Evolutionary conservation across 257 asterid genomes (phyloP).

Genomic region (Perilla frutescens): DNA sequence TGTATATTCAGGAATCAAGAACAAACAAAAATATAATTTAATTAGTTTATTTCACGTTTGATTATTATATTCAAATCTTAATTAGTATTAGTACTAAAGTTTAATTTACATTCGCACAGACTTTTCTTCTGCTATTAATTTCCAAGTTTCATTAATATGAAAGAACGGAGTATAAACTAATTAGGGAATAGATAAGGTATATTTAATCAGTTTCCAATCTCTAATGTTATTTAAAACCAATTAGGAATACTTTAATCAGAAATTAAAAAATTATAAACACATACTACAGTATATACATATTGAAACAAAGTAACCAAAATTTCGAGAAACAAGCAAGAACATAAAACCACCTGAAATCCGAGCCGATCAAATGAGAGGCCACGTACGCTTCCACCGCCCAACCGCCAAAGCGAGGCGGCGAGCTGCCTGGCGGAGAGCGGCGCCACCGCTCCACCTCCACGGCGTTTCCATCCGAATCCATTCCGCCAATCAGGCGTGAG

Average conservation of each 20-base stretch:
- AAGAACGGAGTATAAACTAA: too few relatives aligned
- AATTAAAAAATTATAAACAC: background rate
- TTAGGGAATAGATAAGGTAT: too few relatives aligned
- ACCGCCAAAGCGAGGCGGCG: constrained; percentile 63
- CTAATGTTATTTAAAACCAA: too few relatives aligned
- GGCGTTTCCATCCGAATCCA: constrained; percentile 35
- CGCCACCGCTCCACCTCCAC: constrained; percentile 27
- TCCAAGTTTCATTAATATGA: too few relatives aligned
- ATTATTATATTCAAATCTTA: too few relatives aligned
- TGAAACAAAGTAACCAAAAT: background rate
- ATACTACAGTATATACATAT: background rate
- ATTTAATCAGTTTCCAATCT: background rate
- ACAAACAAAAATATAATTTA: constrained; percentile 1
- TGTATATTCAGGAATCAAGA: background rate
- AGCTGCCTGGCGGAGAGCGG: constrained; percentile 59
- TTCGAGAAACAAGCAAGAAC: background rate
- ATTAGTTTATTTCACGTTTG: background rate
- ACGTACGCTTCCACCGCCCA: constrained; percentile 34
- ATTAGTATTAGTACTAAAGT: too few relatives aligned
- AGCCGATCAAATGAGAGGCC: constrained; percentile 37
- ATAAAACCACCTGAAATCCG: constrained; percentile 40
- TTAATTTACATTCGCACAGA: too few relatives aligned
- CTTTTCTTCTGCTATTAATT: too few relatives aligned
- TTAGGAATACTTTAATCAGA: background rate
- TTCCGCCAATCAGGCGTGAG: constrained; percentile 9